Evolutionary conservation across 2,329 filamentous ascomycete species (phyloP).

Genomic region (Scopulariopsis brevicaulis): DNA sequence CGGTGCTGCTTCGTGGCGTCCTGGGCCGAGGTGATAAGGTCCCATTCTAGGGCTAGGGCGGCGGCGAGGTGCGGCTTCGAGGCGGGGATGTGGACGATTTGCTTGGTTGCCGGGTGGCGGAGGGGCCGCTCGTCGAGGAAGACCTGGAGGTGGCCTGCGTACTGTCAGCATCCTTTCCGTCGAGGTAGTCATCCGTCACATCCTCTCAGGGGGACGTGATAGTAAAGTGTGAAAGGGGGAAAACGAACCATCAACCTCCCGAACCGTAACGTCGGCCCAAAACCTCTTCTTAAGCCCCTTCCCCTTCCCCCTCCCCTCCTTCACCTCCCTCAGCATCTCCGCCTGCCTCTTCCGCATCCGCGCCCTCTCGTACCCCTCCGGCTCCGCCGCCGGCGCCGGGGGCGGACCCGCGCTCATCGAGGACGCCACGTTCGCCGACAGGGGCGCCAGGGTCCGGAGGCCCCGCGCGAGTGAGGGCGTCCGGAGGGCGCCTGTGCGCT

Average conservation of each 20-base stretch:
- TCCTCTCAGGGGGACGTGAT: background rate
- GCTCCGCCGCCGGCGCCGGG: slow-evolving; percentile 40
- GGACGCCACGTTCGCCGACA: slow-evolving; percentile 35
- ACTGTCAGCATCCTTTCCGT: background rate
- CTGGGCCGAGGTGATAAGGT: slow-evolving; percentile 67
- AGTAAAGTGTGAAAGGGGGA: background rate
- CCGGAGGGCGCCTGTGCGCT: background rate
- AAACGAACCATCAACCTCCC: slow-evolving; percentile 49
- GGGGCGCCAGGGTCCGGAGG: slow-evolving; percentile 16
- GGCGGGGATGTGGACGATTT: slow-evolving; percentile 58
- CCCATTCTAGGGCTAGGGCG: slow-evolving; percentile 89
- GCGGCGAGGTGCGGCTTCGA: slow-evolving; percentile 73
- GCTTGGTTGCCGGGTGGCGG: slow-evolving; percentile 62
- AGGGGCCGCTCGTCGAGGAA: slow-evolving; percentile 71
- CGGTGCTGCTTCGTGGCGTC: slow-evolving; percentile 80
- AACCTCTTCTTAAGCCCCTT: slow-evolving; percentile 58
- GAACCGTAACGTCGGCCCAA: slow-evolving; percentile 75
- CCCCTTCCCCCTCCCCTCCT: slow-evolving; percentile 21
- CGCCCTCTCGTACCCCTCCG: slow-evolving; percentile 16
- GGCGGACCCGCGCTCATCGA: slow-evolving; percentile 46
- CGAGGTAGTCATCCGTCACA: background rate
- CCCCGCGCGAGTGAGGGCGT: background rate
- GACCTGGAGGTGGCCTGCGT: slow-evolving; percentile 40
- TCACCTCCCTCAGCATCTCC: slow-evolving; percentile 39
- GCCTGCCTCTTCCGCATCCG: slow-evolving; percentile 42